phyloP scores from a whole-genome alignment of 129 eudicot species.

The Helichrysum umbraculigerum region DNA sequence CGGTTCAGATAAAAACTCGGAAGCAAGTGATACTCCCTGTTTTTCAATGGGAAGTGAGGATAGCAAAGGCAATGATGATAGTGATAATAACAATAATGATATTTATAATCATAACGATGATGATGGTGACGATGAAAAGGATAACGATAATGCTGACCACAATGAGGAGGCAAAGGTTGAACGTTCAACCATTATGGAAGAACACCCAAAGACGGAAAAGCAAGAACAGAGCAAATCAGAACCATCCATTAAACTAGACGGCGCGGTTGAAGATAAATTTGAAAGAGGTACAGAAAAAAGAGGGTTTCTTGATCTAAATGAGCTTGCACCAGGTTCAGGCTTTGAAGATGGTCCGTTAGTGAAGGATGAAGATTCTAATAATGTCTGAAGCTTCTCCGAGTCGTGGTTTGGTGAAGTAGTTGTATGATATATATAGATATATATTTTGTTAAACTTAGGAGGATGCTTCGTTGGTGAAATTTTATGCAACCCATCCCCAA shows the following conservation, averaged over 20 bases:
- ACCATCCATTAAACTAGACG: slow-evolving; percentile 34
- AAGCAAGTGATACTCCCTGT: slow-evolving; percentile 57
- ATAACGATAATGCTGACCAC: slow-evolving; percentile 39
- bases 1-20: slow-evolving; percentile 43
- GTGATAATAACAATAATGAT: slow-evolving; percentile 42
- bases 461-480: slow-evolving; percentile 31
- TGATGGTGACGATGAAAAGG: slow-evolving; percentile 45
- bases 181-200: slow-evolving; percentile 35
- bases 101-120: slow-evolving; percentile 35
- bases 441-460: slow-evolving; percentile 18
- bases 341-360: slow-evolving; percentile 67
- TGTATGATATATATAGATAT: slow-evolving; percentile 30
- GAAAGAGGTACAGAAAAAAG: slow-evolving; percentile 38
- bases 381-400: slow-evolving; percentile 39
- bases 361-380: slow-evolving; percentile 62
- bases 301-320: slow-evolving; percentile 85
- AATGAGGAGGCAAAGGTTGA: slow-evolving; percentile 45
- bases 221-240: slow-evolving; percentile 34
- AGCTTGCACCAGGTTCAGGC: slow-evolving; percentile 90
- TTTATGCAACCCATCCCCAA: slow-evolving; percentile 36
- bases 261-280: slow-evolving; percentile 39
- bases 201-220: slow-evolving; percentile 32
- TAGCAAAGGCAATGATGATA: slow-evolving; percentile 41
- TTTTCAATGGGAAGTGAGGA: slow-evolving; percentile 53
- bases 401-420: slow-evolving; percentile 10